These are phyloP conservation scores for Teunomyces atbi DNA, from an alignment of 805 yeast genomes.

Conservation along the genomic window DNA sequence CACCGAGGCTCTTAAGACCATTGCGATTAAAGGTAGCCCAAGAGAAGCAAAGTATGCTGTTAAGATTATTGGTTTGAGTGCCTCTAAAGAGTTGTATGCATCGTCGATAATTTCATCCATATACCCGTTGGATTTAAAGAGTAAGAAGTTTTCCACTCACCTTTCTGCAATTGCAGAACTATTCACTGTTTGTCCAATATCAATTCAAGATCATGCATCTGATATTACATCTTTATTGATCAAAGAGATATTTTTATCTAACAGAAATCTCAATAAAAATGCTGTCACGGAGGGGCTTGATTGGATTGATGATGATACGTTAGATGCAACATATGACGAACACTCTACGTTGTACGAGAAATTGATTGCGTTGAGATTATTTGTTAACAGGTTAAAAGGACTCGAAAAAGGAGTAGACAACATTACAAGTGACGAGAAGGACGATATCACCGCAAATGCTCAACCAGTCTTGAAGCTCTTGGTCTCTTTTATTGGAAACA, in stretches of 20 bases:
- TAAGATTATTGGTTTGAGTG: conserved; percentile 52
- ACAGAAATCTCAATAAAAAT: conserved; percentile 35
- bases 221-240: conserved; percentile 61
- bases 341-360: conserved; percentile 46
- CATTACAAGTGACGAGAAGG: conserved; percentile 19
- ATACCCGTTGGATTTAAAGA: conserved; percentile 49
- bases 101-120: conserved; percentile 38
- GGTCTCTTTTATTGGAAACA: conserved; percentile 63
- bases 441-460: conserved; percentile 42
- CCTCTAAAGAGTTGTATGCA: conserved; percentile 39
- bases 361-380: conserved; percentile 49
- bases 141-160: conserved; percentile 49
- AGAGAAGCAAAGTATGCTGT: conserved; percentile 64
- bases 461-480: conserved; percentile 68
- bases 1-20: conserved; percentile 40
- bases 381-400: conserved; percentile 56
- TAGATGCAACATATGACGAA: conserved; percentile 27
- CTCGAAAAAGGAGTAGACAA: conserved; percentile 16
- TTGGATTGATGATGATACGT: conserved; percentile 49
- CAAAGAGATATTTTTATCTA: conserved; percentile 58
- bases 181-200: conserved; percentile 45
- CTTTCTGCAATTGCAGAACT: conserved; percentile 61
- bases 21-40: conserved; percentile 55
- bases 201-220: conserved; percentile 52
- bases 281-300: conserved; percentile 22